Conservation (phyloP, 208 protist species). For the Leishmania tropica region DNA sequence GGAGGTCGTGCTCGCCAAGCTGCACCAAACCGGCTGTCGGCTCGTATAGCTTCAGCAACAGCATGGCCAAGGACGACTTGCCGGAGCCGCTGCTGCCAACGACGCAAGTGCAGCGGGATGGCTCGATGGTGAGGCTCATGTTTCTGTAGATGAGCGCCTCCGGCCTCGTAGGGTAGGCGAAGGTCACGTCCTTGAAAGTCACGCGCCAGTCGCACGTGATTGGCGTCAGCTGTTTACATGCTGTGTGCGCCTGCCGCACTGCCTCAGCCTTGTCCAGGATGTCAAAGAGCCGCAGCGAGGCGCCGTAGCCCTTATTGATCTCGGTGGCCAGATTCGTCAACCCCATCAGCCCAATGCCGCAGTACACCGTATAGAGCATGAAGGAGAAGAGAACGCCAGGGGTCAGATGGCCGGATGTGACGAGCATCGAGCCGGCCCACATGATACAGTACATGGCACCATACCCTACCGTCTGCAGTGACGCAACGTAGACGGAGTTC, state of each 20-base stretch:
- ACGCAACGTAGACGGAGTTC: constrained; percentile 78
- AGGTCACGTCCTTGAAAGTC: constrained; percentile 66
- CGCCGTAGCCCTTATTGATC: constrained; percentile 88
- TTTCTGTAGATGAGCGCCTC: constrained; percentile 74
- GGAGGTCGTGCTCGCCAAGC: constrained; percentile 66
- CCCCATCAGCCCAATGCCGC: constrained; percentile 86
- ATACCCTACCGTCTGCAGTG: constrained; percentile 84
- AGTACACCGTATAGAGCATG: constrained; percentile 91
- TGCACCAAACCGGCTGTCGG: constrained; percentile 58
- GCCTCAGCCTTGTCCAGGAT: constrained; percentile 72
- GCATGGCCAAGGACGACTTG: constrained; percentile 83
- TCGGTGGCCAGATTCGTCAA: constrained; percentile 82
- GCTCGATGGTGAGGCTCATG: constrained; percentile 65
- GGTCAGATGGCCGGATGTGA: constrained; percentile 71
- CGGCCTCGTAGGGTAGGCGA: constrained; percentile 86
- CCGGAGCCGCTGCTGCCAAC: constrained; percentile 85
- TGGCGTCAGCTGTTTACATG: constrained; percentile 49
- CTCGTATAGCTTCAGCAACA: constrained; percentile 89
- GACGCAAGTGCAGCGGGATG: constrained; percentile 77
- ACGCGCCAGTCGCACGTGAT: constrained; percentile 61
- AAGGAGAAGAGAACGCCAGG: constrained; percentile 90
- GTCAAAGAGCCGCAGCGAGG: constrained; percentile 80
- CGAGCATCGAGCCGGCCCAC: constrained; percentile 88
- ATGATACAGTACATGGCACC: constrained; percentile 85
- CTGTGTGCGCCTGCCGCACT: constrained; percentile 38